Evolutionary conservation across 2,329 filamentous ascomycete genomes (phyloP).

Genomic region (Alternaria consortialis): DNA sequence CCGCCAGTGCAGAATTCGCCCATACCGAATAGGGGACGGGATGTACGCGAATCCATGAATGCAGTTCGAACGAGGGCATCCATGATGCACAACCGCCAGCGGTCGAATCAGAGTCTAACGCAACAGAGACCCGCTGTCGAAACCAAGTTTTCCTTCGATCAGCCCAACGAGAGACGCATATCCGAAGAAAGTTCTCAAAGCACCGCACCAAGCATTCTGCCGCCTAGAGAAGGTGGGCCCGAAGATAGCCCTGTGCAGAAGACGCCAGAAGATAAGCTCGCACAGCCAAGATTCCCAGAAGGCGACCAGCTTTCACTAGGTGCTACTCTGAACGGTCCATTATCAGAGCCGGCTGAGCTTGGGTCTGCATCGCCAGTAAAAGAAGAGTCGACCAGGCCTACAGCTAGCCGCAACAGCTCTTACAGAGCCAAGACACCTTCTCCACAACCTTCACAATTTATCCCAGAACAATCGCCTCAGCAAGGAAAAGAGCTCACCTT

Average conservation of each 20-base stretch:
- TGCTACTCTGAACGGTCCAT: conserved; percentile 49
- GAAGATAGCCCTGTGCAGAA: conserved; percentile 54
- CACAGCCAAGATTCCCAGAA: conserved; percentile 50
- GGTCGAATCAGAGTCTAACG: conserved; percentile 49
- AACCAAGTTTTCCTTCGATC: conserved; percentile 64
- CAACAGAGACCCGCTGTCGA: conserved; percentile 62
- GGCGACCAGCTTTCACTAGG: conserved; percentile 40
- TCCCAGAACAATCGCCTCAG: conserved; percentile 70
- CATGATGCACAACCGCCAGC: conserved; percentile 61
- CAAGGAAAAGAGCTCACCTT: conserved; percentile 87
- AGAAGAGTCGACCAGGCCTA: conserved; percentile 27
- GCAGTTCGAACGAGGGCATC: conserved; percentile 70
- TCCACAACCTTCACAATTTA: conserved; percentile 55
- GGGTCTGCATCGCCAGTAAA: conserved; percentile 35
- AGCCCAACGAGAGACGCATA: conserved; percentile 61
- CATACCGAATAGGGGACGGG: conserved; percentile 84
- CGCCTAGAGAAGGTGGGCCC: conserved; percentile 40
- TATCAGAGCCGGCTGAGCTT: conserved; percentile 44
- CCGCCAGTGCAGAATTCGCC: conserved; percentile 80
- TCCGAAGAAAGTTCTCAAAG: conserved; percentile 67
- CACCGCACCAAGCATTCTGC: conserved; percentile 47
- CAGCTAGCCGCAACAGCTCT: conserved; percentile 43
- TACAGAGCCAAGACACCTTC: conserved; percentile 49
- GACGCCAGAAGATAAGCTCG: conserved; percentile 73
- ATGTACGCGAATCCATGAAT: conserved; percentile 84